phyloP scores from a whole-genome alignment of 176 grass and related monocot genomes.

The Carex pumila region DNA sequence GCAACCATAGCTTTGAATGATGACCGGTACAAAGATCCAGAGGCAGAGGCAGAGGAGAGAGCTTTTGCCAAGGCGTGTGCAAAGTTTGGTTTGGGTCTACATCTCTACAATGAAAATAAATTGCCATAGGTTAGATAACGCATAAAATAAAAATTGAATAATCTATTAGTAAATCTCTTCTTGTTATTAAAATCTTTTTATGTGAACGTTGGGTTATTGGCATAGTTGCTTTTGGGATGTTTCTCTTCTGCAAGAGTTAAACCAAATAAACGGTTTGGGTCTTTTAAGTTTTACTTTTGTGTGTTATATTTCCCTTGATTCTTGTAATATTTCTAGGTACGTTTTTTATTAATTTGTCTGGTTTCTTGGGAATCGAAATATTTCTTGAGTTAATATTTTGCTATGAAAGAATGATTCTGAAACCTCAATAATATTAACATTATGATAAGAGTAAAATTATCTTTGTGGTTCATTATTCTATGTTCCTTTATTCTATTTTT shows the following conservation, averaged over 20 bases:
- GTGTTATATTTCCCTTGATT: background rate
- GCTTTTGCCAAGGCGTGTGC: conserved; percentile 61
- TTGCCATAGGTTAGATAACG: conserved; percentile 16
- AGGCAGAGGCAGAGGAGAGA: conserved; percentile 43
- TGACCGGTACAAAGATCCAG: conserved; percentile 33
- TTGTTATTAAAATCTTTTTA: background rate
- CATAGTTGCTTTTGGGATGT: background rate
- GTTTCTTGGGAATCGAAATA: background rate
- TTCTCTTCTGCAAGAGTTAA: background rate
- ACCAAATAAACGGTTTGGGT: background rate
- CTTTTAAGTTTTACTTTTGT: background rate
- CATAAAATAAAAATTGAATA: conserved; percentile 14
- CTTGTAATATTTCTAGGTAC: background rate
- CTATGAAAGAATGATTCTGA: background rate
- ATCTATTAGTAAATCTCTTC: background rate
- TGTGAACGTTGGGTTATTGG: background rate
- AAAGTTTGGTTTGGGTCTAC: conserved; percentile 45
- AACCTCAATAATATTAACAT: background rate
- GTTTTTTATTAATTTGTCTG: background rate
- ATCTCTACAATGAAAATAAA: conserved; percentile 54
- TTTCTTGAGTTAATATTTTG: background rate
- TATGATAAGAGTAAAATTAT: background rate
- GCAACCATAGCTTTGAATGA: conserved; percentile 55
- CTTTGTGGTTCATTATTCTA: background rate
- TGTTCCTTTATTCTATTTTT: background rate